Evolutionary conservation across 169 alveolate species (phyloP), one percentile per base, ranked within the genome.

Genomic region (Cryptosporidium sp.): DNA sequence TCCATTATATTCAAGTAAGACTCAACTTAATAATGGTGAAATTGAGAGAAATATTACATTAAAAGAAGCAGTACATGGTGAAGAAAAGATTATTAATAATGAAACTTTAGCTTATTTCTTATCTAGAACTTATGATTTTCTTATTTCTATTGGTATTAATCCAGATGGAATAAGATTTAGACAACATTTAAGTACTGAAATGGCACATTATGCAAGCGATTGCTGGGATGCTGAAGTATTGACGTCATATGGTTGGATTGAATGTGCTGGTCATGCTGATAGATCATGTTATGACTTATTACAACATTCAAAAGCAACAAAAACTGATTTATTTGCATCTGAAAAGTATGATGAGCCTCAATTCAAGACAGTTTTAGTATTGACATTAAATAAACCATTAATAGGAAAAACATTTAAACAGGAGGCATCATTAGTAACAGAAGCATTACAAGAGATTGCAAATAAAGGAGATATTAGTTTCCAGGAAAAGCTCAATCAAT

Each of bases 171-270:
- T 98, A 37, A 93, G 99, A 70, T 98, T 98, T 92, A 91, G 99
- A 86, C 99, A 98, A 91, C 99, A 98, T 92, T 93, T 96, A 93
- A 84, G 92, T 3, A 97, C 96, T 61, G 99, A 98, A 93, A 98
- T 98, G 99, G 99, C 99, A 33, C 99, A 98, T 94, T 98, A 98
- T 94, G 99, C 99, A 26, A 91, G 94, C 61, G 99, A 98, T 89
- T 98, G 99, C 94, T 98, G 99, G 99, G 99, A 98, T 93, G 99
- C 99, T 16, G 99, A 98, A 92, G 95, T 98, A 31, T 95, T 95
- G 75, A 95, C 98, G 5, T 97, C 99, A 37, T 97, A 96, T 87
- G 99, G 99, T 23, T 98, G 99, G 99, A 95, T 97, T 16, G 99
- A 98, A 87, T 94, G 96, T 80, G 99, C 97, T 21, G 99, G 99